Evolutionary conservation across 2,329 filamentous ascomycete genomes (phyloP).

Genomic region (Fusarium coffeatum): DNA sequence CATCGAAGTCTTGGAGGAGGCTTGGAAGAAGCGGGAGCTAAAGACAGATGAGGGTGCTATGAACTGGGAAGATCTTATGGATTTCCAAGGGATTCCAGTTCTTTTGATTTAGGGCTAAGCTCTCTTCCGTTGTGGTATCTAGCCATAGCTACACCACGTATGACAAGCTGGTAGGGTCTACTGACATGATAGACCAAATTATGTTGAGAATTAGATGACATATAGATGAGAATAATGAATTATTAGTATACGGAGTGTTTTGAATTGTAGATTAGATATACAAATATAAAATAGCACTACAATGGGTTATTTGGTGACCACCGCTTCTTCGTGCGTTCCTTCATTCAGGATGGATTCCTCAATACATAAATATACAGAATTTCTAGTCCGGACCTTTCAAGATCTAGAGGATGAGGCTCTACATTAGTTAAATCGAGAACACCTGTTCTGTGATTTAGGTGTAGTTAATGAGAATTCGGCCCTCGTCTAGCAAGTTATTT

Average conservation of each 20-base stretch:
- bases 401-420: no score
- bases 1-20: background rate
- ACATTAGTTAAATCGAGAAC: no score
- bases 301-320: rapidly evolving
- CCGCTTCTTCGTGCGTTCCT: no score
- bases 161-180: background rate
- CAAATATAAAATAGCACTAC: rapidly evolving
- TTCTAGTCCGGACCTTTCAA: no score
- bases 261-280: background rate
- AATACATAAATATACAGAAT: no score
- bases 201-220: background rate
- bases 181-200: background rate
- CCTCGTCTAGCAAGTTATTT: background rate
- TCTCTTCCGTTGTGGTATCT: background rate
- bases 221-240: no score
- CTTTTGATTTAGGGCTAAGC: background rate
- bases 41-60: background rate
- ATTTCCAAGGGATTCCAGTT: background rate
- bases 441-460: no score
- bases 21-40: background rate
- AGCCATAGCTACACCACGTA: background rate
- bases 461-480: no score
- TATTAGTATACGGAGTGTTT: background rate
- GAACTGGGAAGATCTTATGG: background rate
- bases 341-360: no score